Conservation (phyloP, 306 rosid species). For the Ammopiptanthus mongolicus region DNA sequence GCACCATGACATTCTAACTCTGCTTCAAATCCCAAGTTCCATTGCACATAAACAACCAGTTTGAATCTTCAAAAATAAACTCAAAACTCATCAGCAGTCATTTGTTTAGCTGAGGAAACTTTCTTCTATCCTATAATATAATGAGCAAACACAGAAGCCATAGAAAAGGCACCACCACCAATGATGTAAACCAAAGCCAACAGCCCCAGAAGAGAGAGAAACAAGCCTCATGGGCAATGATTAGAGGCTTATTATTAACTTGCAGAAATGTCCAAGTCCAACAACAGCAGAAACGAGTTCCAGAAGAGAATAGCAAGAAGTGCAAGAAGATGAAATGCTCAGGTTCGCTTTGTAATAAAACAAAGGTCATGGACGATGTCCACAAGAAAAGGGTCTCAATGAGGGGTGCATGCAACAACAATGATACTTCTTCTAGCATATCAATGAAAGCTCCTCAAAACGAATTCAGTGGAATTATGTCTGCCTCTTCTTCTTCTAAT, state of each 20-base stretch:
- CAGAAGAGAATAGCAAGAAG: constrained; percentile 62
- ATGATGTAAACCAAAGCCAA: constrained; percentile 32
- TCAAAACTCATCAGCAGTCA: background rate
- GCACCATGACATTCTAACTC: background rate
- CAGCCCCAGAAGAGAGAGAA: constrained; percentile 57
- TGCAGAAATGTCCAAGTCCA: constrained; percentile 62
- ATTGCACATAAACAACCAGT: background rate
- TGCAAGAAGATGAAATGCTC: constrained; percentile 89
- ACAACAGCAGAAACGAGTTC: constrained; percentile 26
- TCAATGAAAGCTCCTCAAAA: constrained; percentile 61
- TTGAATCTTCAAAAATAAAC: background rate
- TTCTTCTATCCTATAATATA: constrained; percentile 35
- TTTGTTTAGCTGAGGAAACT: constrained; percentile 17
- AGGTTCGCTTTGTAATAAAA: constrained; percentile 74
- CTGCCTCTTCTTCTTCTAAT: constrained; percentile 53
- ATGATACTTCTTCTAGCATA: constrained; percentile 53
- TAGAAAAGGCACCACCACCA: constrained; percentile 35
- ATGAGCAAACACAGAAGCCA: constrained; percentile 59
- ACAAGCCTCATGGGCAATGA: constrained; percentile 69
- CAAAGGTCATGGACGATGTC: constrained; percentile 53
- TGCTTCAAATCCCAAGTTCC: constrained; percentile 4
- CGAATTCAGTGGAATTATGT: constrained; percentile 52
- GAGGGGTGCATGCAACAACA: constrained; percentile 32
- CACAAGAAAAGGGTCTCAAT: constrained; percentile 57
- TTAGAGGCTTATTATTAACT: constrained; percentile 61